Percentiles rank a stretch among this genome's conserved stretches.
Evolutionary conservation across 2,329 filamentous ascomycete genomes (phyloP).

Genomic region (Myrmaecium sp.): DNA sequence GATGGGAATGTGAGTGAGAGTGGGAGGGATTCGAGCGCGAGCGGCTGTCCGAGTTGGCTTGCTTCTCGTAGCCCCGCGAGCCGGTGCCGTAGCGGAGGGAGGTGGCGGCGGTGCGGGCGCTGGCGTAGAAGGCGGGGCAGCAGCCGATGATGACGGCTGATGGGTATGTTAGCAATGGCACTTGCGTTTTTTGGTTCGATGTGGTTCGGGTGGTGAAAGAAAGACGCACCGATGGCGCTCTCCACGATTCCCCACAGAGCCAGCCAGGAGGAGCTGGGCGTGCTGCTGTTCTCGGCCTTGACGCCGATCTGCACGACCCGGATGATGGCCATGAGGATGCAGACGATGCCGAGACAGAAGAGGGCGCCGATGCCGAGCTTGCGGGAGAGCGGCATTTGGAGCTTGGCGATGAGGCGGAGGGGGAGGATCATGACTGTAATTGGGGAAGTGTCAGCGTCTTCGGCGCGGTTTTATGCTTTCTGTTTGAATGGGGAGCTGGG

Average conservation of each 20-base stretch:
- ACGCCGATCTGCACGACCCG: conserved; percentile 17
- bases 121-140: conserved; percentile 8
- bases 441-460: background rate
- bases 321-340: conserved; percentile 12
- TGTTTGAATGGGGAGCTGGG: background rate
- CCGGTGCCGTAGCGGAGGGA: conserved; percentile 4
- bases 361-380: conserved; percentile 17
- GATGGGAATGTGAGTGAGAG: conserved; percentile 6
- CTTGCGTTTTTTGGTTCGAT: background rate
- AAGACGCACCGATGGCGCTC: conserved; percentile 15
- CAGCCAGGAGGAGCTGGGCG: conserved; percentile 18
- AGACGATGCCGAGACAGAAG: conserved; percentile 12
- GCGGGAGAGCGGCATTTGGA: conserved; percentile 17
- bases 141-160: conserved; percentile 13
- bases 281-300: conserved; percentile 10
- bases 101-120: conserved; percentile 5
- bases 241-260: conserved; percentile 21
- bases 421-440: conserved; percentile 22
- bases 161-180: too few species aligned
- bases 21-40: background rate
- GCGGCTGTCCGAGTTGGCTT: conserved; percentile 4
- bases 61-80: conserved; percentile 7
- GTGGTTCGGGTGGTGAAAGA: background rate
- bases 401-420: conserved; percentile 19
- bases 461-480: background rate